Percentiles rank a stretch among this genome's conserved stretches.
Conservation (phyloP, 1,139 yeast species). For the Sugiyamaella grinbergsii region DNA sequence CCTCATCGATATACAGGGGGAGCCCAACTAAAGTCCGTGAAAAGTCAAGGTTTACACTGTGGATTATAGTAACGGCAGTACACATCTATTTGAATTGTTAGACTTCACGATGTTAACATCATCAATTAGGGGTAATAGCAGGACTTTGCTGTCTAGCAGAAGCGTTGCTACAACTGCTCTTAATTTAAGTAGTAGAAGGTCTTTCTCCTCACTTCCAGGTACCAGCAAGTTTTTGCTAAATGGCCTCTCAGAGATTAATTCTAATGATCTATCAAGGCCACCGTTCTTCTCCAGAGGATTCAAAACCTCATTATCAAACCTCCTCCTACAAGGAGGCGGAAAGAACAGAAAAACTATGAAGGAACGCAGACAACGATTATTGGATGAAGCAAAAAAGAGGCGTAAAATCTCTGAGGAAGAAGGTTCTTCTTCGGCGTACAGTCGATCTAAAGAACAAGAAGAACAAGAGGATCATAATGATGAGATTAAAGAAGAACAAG, state of each 20-base stretch:
- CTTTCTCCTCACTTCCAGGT: not conserved
- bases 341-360: conserved; percentile 14
- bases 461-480: conserved; percentile 21
- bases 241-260: not conserved
- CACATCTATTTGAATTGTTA: not conserved
- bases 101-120: conserved; percentile 1
- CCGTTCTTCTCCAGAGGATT: conserved; percentile 8
- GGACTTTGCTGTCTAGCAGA: conserved; percentile 7
- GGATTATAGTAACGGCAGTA: not conserved
- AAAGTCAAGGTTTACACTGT: no score
- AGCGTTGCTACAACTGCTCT: not conserved
- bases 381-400: conserved; percentile 16
- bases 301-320: conserved; percentile 8
- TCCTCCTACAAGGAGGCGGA: conserved; percentile 10
- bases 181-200: not conserved
- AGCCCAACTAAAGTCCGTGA: no score
- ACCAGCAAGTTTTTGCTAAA: not conserved
- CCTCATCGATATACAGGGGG: no score
- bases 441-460: not conserved
- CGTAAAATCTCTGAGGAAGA: conserved; percentile 4
- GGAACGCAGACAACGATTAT: conserved; percentile 14
- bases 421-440: not conserved
- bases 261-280: not conserved
- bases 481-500: conserved; percentile 8
- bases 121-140: conserved; percentile 3